phyloP scores from a whole-genome alignment of 2,329 filamentous ascomycete genomes.

The Neofusicoccum umdonicola region DNA sequence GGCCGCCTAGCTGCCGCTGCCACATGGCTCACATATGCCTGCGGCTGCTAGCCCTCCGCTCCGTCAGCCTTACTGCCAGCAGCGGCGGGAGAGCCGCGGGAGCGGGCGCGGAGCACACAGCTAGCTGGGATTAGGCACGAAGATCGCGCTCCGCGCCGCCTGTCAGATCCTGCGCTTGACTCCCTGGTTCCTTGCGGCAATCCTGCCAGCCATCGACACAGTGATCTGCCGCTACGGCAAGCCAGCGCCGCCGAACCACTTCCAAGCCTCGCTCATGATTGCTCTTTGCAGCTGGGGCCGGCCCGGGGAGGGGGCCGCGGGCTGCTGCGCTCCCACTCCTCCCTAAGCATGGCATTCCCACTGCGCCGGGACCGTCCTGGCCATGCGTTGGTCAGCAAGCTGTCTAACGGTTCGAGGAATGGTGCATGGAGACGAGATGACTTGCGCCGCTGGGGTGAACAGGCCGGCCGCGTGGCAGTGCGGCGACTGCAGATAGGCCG shows the following conservation, averaged over 20 bases:
- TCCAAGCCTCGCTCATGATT: conserved; percentile 10
- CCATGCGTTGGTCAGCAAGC: neutral
- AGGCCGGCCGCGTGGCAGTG: conserved; percentile 3
- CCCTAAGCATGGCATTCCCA: neutral
- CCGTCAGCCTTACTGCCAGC: conserved; percentile 10
- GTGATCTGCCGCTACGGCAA: conserved; percentile 15
- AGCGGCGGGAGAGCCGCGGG: conserved; percentile 2
- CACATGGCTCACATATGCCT: neutral
- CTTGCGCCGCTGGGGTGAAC: neutral
- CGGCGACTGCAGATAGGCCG: neutral
- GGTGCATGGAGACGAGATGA: conserved; percentile 1
- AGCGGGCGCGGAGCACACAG: conserved; percentile 5
- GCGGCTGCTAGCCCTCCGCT: neutral
- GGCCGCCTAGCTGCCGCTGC: neutral
- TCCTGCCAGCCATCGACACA: conserved; percentile 6
- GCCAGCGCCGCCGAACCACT: conserved; percentile 14
- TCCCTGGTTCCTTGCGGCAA: conserved; percentile 12
- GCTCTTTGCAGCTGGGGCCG: conserved; percentile 7
- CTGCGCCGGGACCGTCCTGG: neutral
- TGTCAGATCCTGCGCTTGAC: conserved; percentile 13
- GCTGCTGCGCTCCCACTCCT: conserved; percentile 2
- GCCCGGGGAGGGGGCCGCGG: neutral
- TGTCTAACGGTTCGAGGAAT: conserved; percentile 13
- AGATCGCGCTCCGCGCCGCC: neutral
- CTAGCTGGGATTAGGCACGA: conserved; percentile 13